These are phyloP conservation scores for Dactylellina leptospora DNA, from an alignment of 2,329 filamentous ascomycete species.

Conservation along the genomic window DNA sequence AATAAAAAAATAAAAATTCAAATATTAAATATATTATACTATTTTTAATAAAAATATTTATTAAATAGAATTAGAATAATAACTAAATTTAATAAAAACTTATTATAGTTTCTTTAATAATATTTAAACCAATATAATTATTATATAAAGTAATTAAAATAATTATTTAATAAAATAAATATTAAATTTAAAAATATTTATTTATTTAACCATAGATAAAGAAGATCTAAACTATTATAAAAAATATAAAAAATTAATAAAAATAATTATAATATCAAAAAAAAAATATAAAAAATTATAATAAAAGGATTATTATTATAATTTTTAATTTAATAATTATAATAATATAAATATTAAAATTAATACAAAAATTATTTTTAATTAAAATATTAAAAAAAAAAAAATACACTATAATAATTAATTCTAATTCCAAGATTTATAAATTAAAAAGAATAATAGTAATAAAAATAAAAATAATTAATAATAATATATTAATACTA, in stretches of 20 bases:
- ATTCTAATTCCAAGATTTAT: background rate
- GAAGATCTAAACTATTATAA: background rate
- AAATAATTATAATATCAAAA: background rate
- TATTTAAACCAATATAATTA: background rate
- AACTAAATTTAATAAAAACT: background rate
- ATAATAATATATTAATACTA: background rate
- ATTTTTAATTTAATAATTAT: background rate
- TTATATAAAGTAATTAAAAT: background rate
- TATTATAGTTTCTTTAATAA: background rate
- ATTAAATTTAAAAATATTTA: background rate
- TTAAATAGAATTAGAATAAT: background rate
- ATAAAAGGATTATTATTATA: background rate
- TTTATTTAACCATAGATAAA: background rate
- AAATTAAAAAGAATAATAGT: background rate
- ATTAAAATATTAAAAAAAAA: background rate
- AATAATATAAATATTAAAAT: background rate
- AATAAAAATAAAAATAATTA: background rate
- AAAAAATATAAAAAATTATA: background rate
- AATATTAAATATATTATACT: background rate
- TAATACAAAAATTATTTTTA: background rate
- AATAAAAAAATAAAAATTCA: background rate
- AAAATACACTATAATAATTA: background rate
- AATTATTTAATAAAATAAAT: background rate
- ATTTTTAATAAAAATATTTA: background rate
- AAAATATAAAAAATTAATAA: background rate